phyloP scores from a whole-genome alignment of 2,329 filamentous ascomycete genomes.

The Alternaria alternata region DNA sequence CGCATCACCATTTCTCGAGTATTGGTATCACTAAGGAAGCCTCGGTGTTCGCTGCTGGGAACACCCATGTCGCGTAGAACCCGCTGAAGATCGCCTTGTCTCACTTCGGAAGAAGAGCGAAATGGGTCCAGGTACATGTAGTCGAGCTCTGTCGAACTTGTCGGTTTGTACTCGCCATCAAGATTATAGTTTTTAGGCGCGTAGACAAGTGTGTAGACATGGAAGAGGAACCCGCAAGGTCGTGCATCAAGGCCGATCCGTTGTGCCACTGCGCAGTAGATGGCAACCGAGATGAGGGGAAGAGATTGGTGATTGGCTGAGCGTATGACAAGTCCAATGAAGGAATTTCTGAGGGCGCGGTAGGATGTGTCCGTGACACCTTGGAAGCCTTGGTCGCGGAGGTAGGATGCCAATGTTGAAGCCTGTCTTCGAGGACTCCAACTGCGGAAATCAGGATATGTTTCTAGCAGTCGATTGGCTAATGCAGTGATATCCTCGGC shows the following conservation, averaged over 20 bases:
- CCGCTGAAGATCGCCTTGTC: slow-evolving; percentile 64
- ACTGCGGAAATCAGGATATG: slow-evolving; percentile 62
- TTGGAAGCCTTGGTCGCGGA: slow-evolving; percentile 72
- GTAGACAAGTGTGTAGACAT: slow-evolving; percentile 82
- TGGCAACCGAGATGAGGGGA: slow-evolving; percentile 84
- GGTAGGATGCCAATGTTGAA: slow-evolving; percentile 71
- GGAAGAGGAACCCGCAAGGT: slow-evolving; percentile 82
- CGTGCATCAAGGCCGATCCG: slow-evolving; percentile 78
- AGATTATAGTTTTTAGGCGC: slow-evolving; percentile 66
- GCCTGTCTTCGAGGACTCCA: slow-evolving; percentile 73
- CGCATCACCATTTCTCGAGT: slow-evolving; percentile 75
- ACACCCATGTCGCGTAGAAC: slow-evolving; percentile 65
- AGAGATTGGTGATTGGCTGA: slow-evolving; percentile 78
- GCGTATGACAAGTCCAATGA: slow-evolving; percentile 82
- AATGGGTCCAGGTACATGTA: slow-evolving; percentile 89
- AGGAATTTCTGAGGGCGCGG: slow-evolving; percentile 83
- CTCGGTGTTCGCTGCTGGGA: slow-evolving; percentile 46
- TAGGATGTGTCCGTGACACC: slow-evolving; percentile 79
- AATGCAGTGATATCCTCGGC: slow-evolving; percentile 70
- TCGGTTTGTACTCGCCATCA: slow-evolving; percentile 50
- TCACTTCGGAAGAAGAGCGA: slow-evolving; percentile 72
- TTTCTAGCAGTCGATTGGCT: slow-evolving; percentile 63
- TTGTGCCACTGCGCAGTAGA: slow-evolving; percentile 82
- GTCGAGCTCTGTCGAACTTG: slow-evolving; percentile 32
- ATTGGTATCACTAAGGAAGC: slow-evolving; percentile 71